Conservation (phyloP, 306 rosid species). For the Gynostemma pentaphyllum region DNA sequence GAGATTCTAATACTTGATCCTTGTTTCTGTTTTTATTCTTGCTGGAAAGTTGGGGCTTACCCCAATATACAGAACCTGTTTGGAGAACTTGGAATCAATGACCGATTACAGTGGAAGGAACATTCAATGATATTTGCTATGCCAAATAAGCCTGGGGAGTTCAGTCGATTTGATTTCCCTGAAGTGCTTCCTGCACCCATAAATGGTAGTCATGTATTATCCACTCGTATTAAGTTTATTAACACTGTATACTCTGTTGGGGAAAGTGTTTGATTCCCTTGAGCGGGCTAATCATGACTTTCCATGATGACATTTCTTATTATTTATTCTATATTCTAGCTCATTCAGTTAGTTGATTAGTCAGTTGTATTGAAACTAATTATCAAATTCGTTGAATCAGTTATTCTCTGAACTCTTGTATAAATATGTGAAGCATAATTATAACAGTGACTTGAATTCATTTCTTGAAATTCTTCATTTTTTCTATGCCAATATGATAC, state of each 20-base stretch:
- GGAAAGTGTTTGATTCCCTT: background rate
- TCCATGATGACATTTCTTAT: background rate
- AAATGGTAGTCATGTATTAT: conserved; percentile 50
- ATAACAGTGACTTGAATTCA: background rate
- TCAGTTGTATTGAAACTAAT: background rate
- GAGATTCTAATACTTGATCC: conserved; percentile 1
- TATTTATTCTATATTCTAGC: background rate
- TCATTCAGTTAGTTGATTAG: background rate
- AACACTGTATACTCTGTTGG: background rate
- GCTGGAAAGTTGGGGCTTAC: conserved; percentile 80
- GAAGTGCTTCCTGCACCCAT: conserved; percentile 80
- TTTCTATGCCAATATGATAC: background rate
- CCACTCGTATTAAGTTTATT: background rate
- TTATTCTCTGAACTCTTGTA: background rate
- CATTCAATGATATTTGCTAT: conserved; percentile 98
- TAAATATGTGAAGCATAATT: background rate
- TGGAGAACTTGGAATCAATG: conserved; percentile 90
- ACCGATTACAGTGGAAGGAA: conserved; percentile 97
- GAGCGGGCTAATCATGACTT: background rate
- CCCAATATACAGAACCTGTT: conserved; percentile 89
- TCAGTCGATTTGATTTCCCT: conserved; percentile 88
- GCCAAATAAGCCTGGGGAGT: conserved; percentile 94
- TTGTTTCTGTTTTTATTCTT: conserved; percentile 8
- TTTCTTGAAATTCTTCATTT: background rate
- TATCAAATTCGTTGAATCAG: background rate